These are phyloP conservation scores for Alternaria triticimaculans DNA, from an alignment of 2,329 filamentous ascomycete genomes.

Conservation along the genomic window DNA sequence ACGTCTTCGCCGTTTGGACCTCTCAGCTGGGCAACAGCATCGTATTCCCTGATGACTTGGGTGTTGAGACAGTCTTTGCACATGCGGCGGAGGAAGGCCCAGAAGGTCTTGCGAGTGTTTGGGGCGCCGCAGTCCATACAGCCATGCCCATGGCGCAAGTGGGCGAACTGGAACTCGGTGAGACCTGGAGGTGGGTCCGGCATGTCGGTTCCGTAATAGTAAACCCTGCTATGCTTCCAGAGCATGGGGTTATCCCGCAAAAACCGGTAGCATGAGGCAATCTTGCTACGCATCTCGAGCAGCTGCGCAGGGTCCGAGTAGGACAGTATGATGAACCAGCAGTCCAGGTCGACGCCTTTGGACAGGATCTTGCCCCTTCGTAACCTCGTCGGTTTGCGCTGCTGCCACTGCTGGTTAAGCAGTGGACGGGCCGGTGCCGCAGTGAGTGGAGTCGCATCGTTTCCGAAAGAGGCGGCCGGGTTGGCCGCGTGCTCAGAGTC, in stretches of 20 bases:
- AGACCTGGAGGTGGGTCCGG: constrained; percentile 45
- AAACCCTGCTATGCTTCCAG: constrained; percentile 47
- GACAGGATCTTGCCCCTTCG: constrained; percentile 35
- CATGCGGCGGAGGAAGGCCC: constrained; percentile 53
- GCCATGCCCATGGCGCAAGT: constrained; percentile 48
- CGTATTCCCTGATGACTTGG: constrained; percentile 43
- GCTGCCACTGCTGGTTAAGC: constrained; percentile 28
- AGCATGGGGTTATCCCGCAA: constrained; percentile 45
- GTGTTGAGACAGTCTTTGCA: constrained; percentile 48
- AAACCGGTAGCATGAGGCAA: constrained; percentile 45
- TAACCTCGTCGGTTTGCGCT: constrained; percentile 36
- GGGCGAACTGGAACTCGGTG: constrained; percentile 50
- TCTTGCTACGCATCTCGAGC: constrained; percentile 44
- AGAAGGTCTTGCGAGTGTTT: constrained; percentile 51
- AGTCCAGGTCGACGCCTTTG: constrained; percentile 41
- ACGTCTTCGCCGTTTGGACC: constrained; percentile 36
- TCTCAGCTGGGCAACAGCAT: constrained; percentile 36
- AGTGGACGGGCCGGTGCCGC: constrained; percentile 16
- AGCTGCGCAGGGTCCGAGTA: constrained; percentile 46
- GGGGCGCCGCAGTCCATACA: constrained; percentile 48
- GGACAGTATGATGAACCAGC: constrained; percentile 45
- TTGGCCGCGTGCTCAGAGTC: constrained; percentile 7
- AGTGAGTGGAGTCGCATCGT: constrained; percentile 14
- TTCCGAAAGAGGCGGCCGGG: background rate
- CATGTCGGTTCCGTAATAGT: constrained; percentile 43